A percentile compares a stretch with the other conserved stretches of the same genome.
These are phyloP conservation scores for Evansstolkia leycettana DNA, from an alignment of 495 filamentous ascomycete species.

Conservation along the genomic window DNA sequence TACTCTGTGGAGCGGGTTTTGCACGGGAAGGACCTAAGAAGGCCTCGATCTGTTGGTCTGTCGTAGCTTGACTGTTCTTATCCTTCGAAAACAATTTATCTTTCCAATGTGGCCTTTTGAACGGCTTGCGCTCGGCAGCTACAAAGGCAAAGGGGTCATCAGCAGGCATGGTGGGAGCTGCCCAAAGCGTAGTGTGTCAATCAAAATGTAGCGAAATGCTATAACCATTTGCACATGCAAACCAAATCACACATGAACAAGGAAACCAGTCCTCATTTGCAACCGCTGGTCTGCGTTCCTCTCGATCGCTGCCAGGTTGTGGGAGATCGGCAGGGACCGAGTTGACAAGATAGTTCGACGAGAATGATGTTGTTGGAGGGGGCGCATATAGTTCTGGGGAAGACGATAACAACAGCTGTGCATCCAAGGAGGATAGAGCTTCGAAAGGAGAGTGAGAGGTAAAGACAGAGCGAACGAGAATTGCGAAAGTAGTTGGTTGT, in stretches of 20 bases:
- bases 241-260: conserved; percentile 2
- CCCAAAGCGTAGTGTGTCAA: conserved; percentile 2
- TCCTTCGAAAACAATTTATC: conserved; percentile 38
- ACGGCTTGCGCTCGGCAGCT: conserved; percentile 23
- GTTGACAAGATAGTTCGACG: conserved; percentile 1
- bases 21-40: conserved; percentile 28
- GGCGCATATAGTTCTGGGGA: too few relatives aligned
- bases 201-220: neutral
- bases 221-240: conserved; percentile 1
- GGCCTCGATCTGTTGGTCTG: conserved; percentile 33
- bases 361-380: neutral
- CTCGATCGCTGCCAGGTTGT: neutral
- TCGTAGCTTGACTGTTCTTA: conserved; percentile 18
- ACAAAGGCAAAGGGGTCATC: conserved; percentile 29
- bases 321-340: conserved; percentile 13
- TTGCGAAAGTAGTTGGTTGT: neutral
- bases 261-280: conserved; percentile 10
- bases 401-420: too few relatives aligned
- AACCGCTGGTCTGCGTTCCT: conserved; percentile 1
- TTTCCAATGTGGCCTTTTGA: conserved; percentile 32
- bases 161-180: conserved; percentile 21
- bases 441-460: too few relatives aligned
- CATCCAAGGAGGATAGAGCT: too few relatives aligned
- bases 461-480: neutral
- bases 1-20: conserved; percentile 8